phyloP scores from a whole-genome alignment of 345 rosid genomes.

The Noccaea bulbosa region DNA sequence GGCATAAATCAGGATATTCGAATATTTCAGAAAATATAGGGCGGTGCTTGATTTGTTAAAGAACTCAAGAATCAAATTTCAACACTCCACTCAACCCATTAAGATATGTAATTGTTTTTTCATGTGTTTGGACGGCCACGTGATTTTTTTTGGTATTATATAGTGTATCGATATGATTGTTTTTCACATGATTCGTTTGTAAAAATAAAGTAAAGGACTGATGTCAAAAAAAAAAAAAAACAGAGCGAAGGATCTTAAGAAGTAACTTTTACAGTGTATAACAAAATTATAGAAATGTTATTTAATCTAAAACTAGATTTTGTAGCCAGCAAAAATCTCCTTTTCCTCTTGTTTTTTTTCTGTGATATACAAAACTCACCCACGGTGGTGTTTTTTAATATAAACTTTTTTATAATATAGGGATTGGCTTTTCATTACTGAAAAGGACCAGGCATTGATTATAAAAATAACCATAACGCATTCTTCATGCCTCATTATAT shows the following conservation, averaged over 20 bases:
- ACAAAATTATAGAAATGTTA: background rate
- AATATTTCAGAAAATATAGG: slow-evolving; percentile 11
- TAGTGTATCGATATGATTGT: background rate
- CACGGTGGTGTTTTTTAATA: background rate
- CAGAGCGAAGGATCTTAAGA: too few species aligned
- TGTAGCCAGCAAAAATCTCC: background rate
- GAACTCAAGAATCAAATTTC: background rate
- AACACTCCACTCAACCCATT: slow-evolving; percentile 21
- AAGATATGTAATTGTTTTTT: background rate
- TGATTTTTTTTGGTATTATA: background rate
- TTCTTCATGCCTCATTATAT: slow-evolving; percentile 22
- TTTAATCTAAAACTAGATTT: background rate
- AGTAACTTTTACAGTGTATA: background rate
- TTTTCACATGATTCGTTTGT: background rate
- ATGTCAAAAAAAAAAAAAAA: background rate
- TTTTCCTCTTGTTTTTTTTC: background rate
- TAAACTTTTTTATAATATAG: background rate
- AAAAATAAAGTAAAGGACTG: background rate
- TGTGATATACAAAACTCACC: slow-evolving; percentile 5
- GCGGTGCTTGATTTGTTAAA: slow-evolving; percentile 6
- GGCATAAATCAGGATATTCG: slow-evolving; percentile 31
- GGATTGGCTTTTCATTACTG: background rate
- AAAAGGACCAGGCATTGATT: background rate
- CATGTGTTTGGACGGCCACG: slow-evolving; percentile 23
- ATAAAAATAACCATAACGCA: background rate